Base-by-base conservation (phyloP, 805 yeast genomes). In the Ogataea populi-albae region DNA sequence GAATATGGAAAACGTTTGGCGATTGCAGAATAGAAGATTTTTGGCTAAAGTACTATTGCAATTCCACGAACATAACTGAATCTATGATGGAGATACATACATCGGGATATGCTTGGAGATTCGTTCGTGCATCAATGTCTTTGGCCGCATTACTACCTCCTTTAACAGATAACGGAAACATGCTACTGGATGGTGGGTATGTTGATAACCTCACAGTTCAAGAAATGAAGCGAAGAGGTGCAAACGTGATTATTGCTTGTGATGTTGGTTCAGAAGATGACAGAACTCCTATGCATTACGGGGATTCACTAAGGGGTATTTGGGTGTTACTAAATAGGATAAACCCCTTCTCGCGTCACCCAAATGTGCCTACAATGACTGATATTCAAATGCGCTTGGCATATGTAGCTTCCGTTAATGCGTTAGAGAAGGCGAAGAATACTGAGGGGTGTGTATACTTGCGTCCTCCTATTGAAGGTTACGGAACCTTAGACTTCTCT, bases 251-350 rank as follows among this genome's bases (percentile, higher is more conserved):
- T 12, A 77, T 93, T 54, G 98, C 98, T 0, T 89, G 88, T 11
- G 98, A 91, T 61, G 98, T 91, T 24, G 98, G 98, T 0, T 84
- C 96, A 1, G 84, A 81, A 4, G 98, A 93, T 56, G 98, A 89
- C 50, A 71, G 91, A 33, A 80, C 95, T 0, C 91, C 93, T 4
- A 78, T 86, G 89, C 68, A 71, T 27, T 93, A 87, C 58, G 98
- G 98, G 2, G 98, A 91, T 54, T 81, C 97, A 0, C 65, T 93
- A 32, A 84, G 93, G 40, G 98, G 98, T 1, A 67, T 81, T 24
- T 89, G 98, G 96, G 96, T 86, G 6, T 52, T 93, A 5, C 59
- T 86, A 38, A 88, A 88, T 59, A 69, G 94, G 32, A 77, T 89
- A 79, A 91, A 93, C 54, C 95, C 96, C 5, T 89, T 91, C 52